These are phyloP conservation scores for Leptographium wingfieldii DNA, from an alignment of 2,329 filamentous ascomycete species.

Conservation along the genomic window DNA sequence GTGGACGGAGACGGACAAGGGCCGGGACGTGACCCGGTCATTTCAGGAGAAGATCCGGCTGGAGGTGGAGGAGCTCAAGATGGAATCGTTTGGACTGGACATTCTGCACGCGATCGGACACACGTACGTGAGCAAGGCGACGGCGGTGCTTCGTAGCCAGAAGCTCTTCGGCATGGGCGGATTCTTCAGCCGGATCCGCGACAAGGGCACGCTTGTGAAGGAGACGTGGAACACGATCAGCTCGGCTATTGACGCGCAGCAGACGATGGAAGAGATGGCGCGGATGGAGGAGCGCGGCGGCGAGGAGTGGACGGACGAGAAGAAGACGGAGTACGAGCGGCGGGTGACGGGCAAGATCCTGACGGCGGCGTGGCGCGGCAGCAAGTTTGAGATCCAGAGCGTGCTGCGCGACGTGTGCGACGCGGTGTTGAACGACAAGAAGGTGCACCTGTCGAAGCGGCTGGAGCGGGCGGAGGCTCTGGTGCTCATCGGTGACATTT, in stretches of 20 bases:
- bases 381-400: constrained; percentile 95
- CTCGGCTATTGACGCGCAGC: constrained; percentile 90
- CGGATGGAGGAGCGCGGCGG: constrained; percentile 88
- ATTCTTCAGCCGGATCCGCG: constrained; percentile 87
- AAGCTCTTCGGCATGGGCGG: constrained; percentile 94
- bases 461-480: constrained; percentile 85
- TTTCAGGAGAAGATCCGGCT: constrained; percentile 92
- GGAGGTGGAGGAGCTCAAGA: constrained; percentile 96
- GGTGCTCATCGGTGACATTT: constrained; percentile 79
- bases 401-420: constrained; percentile 93
- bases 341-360: constrained; percentile 96
- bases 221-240: constrained; percentile 98
- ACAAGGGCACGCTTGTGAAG: constrained; percentile 93
- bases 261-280: constrained; percentile 99
- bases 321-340: constrained; percentile 88
- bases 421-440: constrained; percentile 65
- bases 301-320: constrained; percentile 97
- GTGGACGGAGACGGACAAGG: constrained; percentile 96
- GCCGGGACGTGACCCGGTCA: constrained; percentile 66
- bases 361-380: constrained; percentile 89
- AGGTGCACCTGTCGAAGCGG: constrained; percentile 70
- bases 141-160: constrained; percentile 80
- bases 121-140: constrained; percentile 81
- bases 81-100: constrained; percentile 95
- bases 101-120: constrained; percentile 90